Evolutionary conservation across 2,329 filamentous ascomycete species (phyloP).

Genomic region (Zymoseptoria tritici): DNA sequence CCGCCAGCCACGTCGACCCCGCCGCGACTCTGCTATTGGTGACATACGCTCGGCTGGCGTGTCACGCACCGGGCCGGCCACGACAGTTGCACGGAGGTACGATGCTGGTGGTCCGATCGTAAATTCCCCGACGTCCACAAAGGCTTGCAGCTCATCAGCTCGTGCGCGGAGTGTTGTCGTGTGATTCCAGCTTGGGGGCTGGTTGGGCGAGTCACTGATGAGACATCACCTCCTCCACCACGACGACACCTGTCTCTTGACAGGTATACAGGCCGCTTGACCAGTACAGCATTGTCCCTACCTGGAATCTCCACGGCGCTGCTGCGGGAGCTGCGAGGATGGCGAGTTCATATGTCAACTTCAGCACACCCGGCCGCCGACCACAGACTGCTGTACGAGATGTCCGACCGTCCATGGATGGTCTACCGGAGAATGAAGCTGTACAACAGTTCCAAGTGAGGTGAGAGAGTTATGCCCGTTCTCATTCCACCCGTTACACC

Average conservation of each 20-base stretch:
- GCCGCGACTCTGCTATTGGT: too few relatives aligned
- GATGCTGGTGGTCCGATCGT: background rate
- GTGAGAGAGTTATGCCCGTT: background rate
- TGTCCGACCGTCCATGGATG: constrained; percentile 1
- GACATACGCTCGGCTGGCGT: too few relatives aligned
- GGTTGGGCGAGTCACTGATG: background rate
- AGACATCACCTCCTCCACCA: background rate
- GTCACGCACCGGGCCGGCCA: too few relatives aligned
- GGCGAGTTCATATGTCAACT: constrained; percentile 11
- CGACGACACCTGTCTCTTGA: background rate
- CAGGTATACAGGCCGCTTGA: background rate
- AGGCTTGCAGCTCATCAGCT: background rate
- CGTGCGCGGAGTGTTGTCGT: background rate
- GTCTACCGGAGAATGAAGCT: constrained; percentile 3
- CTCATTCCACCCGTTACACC: background rate
- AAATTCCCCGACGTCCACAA: background rate
- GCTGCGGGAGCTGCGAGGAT: background rate
- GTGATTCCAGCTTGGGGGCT: background rate
- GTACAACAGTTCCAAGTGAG: constrained; percentile 1
- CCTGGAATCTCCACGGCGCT: background rate
- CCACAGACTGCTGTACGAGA: background rate
- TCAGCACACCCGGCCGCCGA: constrained; percentile 14
- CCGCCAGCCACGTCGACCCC: background rate
- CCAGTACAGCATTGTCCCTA: background rate
- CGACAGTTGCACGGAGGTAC: too few relatives aligned